Evolutionary conservation across 2,329 filamentous ascomycete species (phyloP), one percentile per base, ranked within the genome.

Genomic region (Blastomyces parvus): DNA sequence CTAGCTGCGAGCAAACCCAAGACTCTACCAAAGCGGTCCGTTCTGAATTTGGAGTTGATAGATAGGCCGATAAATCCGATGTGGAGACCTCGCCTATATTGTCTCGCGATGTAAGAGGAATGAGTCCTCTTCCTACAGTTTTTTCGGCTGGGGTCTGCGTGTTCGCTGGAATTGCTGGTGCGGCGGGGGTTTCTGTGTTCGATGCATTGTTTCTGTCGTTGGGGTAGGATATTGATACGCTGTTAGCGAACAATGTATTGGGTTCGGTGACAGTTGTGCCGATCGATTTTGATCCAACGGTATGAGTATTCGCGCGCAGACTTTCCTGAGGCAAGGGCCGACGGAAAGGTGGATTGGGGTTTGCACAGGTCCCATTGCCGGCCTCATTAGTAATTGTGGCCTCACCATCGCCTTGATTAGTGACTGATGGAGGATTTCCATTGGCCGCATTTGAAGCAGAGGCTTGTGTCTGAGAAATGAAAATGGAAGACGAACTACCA

Each of bases 1-100:
- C 74, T 1, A 80, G 68, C 61, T 77, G 70, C 17, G 71, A 66
- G 59, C 77, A 79, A 55, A 80, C 72, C 73, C 77, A 79, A 46
- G 72, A 71, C 63, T 76, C 74, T 11, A 79, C 65, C 11, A 71
- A 66, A 1, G 67, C 68, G 13, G 70, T 68, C 19, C 76, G 72
- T 61, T 78, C 74, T 2, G 67, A 44, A 0, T 68, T 71, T 0
- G 74, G 72, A 1, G 67, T 66, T 7, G 69, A 66, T 0, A 73
- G 62, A 53, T 76, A 78, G 14, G 67, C 60, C 1, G 73, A 67
- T 4, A 78, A 63, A 44, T 75, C 71, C 48, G 68, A 59, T 36
- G 69, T 52, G 9, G 64, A 60, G 52, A 60, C 40, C 27, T 53
- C 42, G 38, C 46, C 40, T 55, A 60, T 17, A 46, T 30, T 59